Base-by-base conservation (phyloP, 768 basidiomycete genomes). In the Boletus rubroflammeus region DNA sequence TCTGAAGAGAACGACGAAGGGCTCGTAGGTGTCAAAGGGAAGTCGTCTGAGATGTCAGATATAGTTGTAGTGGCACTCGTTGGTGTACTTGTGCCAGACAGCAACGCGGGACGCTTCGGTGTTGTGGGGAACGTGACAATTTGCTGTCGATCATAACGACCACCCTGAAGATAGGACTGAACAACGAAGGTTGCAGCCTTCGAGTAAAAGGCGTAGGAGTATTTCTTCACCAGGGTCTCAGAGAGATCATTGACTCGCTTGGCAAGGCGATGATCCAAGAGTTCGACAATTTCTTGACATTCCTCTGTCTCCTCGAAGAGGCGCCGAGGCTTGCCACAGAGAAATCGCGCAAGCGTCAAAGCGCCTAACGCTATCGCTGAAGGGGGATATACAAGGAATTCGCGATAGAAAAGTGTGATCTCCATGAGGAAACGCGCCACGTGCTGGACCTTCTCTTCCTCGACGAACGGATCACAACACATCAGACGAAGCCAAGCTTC, bases 401-500 rank as follows among this genome's bases (percentile, higher is more conserved):
- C 97, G 54, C 93, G 86, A 73, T 98, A 90, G 78, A 98, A 98
- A 48, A 99, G 83, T 29, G 97, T 98, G 66, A 98, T 93, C 73
- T 99, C 97, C 97, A 99, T 99, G 69, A 98, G 73, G 78, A 98
- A 99, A 46, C 97, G 86, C 3, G 97, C 93, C 59, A 98, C 88
- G 66, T 97, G 89, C 66, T 97, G 93, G 6, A 96, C 90, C 73
- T 89, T 91, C 48, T 85, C 77, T 53, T 96, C 93, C 71, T 98
- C 97, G 56, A 83, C 68, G 67, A 75, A 78, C 32, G 87, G 80
- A 49, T 83, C 86, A 62, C 84, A 86, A 66, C 88, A 90, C 73
- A 88, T 81, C 38, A 88, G 75, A 50, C 97, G 82, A 25, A 99
- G 81, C 97, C 97, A 99, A 19, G 93, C 90, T 72, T 99, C 97